Conservation (phyloP, 495 filamentous ascomycete genomes). For the Baudoinia panamericana region DNA sequence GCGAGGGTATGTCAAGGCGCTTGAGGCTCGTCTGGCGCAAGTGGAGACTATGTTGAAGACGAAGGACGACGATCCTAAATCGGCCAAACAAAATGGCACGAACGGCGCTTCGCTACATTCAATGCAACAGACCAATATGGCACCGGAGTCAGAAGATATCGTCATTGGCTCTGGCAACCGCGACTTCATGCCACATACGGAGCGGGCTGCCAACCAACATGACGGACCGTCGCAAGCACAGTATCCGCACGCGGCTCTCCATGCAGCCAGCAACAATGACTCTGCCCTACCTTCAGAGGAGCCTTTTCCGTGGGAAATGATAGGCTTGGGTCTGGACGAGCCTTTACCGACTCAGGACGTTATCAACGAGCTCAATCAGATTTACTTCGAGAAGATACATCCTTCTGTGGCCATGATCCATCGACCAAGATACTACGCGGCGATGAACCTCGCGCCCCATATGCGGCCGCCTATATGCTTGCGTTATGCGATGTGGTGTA, state of each 20-base stretch:
- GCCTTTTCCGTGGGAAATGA: slow-evolving; percentile 66
- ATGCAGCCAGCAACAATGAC: background rate
- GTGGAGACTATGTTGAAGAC: slow-evolving; percentile 85
- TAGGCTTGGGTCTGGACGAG: slow-evolving; percentile 83
- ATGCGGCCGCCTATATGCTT: slow-evolving; percentile 79
- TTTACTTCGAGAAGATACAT: slow-evolving; percentile 86
- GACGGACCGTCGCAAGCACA: background rate
- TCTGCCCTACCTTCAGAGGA: slow-evolving; percentile 20
- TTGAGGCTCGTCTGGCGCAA: slow-evolving; percentile 82
- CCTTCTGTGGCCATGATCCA: slow-evolving; percentile 79
- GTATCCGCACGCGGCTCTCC: slow-evolving; percentile 3
- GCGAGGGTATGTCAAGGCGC: slow-evolving; percentile 91
- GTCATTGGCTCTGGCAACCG: background rate
- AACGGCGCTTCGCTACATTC: too few relatives aligned
- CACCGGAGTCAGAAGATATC: slow-evolving; percentile 2
- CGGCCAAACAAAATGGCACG: slow-evolving; percentile 1
- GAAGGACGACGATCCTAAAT: slow-evolving; percentile 35
- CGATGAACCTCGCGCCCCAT: slow-evolving; percentile 70
- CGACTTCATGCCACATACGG: slow-evolving; percentile 5
- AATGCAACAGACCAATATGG: background rate
- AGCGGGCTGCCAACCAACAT: slow-evolving; percentile 1
- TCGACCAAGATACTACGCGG: slow-evolving; percentile 67
- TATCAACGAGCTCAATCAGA: slow-evolving; percentile 81
- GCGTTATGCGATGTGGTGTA: slow-evolving; percentile 87
- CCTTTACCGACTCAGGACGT: slow-evolving; percentile 77